A percentile compares a stretch with the other conserved stretches of the same genome.
Conservation (phyloP, 352 stramenopile genomes). For the Globisporangium alternatum region DNA sequence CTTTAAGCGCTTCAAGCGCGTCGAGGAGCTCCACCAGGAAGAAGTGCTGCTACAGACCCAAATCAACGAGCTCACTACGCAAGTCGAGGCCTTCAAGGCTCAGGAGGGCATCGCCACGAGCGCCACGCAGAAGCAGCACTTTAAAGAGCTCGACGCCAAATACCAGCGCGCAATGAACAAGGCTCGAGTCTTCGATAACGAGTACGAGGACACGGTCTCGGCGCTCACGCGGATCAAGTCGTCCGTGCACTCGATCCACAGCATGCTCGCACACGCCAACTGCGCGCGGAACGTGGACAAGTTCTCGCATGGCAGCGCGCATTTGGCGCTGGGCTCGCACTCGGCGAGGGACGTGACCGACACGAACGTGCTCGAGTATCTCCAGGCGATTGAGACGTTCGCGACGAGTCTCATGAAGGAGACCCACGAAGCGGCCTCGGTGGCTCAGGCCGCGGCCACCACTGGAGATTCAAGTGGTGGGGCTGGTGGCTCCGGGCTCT, state of each 20-base stretch:
- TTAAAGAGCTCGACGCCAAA: constrained; percentile 35
- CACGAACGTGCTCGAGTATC: constrained; percentile 68
- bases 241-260: constrained; percentile 71
- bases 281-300: constrained; percentile 37
- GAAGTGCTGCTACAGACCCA: constrained; percentile 47
- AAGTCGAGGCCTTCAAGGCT: constrained; percentile 67
- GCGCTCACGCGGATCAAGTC: constrained; percentile 59
- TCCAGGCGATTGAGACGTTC: constrained; percentile 77
- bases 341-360: constrained; percentile 53
- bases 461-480: neutral
- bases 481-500: neutral
- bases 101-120: constrained; percentile 64
- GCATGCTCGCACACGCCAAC: constrained; percentile 56
- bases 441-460: neutral
- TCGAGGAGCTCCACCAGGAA: constrained; percentile 65
- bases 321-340: constrained; percentile 22
- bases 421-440: constrained; percentile 24
- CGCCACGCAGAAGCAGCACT: constrained; percentile 53
- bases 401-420: constrained; percentile 56
- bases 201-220: constrained; percentile 55
- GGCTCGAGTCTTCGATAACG: constrained; percentile 47
- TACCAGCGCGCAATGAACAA: constrained; percentile 34
- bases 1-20: constrained; percentile 78
- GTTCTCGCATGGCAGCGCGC: constrained; percentile 26
- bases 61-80: constrained; percentile 38